phyloP scores from a whole-genome alignment of 345 rosid genomes.

The Salix exigua region DNA sequence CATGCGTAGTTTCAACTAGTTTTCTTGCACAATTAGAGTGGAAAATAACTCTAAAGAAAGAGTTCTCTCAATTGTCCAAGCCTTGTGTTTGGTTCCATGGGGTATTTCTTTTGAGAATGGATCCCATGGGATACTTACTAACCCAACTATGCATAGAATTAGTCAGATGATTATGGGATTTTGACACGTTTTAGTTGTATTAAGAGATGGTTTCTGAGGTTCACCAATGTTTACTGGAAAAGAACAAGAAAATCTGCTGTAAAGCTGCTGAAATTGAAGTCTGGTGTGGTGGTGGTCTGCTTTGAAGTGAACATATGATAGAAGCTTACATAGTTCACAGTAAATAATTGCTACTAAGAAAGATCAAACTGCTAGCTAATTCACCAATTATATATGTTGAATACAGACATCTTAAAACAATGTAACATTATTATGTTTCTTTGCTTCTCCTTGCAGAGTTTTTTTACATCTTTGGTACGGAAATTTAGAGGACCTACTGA shows the following conservation, averaged over 20 bases:
- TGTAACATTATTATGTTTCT: not conserved
- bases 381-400: not conserved
- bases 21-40: not conserved
- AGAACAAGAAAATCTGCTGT: not conserved
- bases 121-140: not conserved
- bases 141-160: no score
- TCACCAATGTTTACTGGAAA: no score
- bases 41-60: not conserved
- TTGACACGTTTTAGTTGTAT: no score
- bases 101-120: not conserved
- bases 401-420: not conserved
- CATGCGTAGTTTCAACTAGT: no score
- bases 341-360: not conserved
- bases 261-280: not conserved
- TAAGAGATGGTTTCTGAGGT: no score
- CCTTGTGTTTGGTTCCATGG: not conserved
- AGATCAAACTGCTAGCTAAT: not conserved
- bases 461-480: constrained; percentile 46
- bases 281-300: not conserved
- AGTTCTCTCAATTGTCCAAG: not conserved
- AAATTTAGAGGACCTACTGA: constrained; percentile 58
- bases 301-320: not conserved
- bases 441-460: constrained; percentile 43
- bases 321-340: not conserved
- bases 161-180: no score